phyloP scores from a whole-genome alignment of 2,329 filamentous ascomycete species.

The Tolypocladium tundrense region DNA sequence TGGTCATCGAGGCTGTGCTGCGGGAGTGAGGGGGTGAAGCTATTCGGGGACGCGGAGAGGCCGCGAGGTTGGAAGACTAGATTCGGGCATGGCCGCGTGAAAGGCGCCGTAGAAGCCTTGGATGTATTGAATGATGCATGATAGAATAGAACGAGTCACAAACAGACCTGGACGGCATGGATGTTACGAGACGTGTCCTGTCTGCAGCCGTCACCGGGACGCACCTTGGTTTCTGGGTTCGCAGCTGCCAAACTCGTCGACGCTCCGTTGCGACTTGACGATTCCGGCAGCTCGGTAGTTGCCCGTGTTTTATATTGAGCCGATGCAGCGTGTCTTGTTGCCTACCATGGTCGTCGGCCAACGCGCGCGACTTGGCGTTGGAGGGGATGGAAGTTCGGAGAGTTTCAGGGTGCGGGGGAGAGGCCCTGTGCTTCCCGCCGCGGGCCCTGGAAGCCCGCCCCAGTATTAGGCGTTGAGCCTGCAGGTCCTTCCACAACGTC shows the following conservation, averaged over 20 bases:
- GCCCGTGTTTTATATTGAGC: neutral
- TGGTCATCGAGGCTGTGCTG: constrained; percentile 27
- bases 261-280: neutral
- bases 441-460: too few relatives aligned
- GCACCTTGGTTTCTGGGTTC: neutral
- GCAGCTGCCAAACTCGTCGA: neutral
- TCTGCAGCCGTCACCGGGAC: neutral
- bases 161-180: neutral
- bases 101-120: neutral
- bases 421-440: too few relatives aligned
- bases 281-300: neutral
- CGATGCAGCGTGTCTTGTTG: neutral
- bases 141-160: neutral
- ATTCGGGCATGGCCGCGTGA: neutral
- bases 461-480: too few relatives aligned
- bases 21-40: constrained; percentile 8
- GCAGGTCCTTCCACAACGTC: too few relatives aligned
- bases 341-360: neutral
- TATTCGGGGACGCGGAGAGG: neutral
- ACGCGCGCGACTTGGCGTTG: too few relatives aligned
- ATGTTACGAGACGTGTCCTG: neutral
- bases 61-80: neutral
- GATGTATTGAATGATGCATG: neutral
- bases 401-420: too few relatives aligned
- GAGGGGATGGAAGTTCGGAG: too few relatives aligned